Base-by-base conservation (phyloP, 2,329 filamentous ascomycete genomes). In the Penicillium sp. region DNA sequence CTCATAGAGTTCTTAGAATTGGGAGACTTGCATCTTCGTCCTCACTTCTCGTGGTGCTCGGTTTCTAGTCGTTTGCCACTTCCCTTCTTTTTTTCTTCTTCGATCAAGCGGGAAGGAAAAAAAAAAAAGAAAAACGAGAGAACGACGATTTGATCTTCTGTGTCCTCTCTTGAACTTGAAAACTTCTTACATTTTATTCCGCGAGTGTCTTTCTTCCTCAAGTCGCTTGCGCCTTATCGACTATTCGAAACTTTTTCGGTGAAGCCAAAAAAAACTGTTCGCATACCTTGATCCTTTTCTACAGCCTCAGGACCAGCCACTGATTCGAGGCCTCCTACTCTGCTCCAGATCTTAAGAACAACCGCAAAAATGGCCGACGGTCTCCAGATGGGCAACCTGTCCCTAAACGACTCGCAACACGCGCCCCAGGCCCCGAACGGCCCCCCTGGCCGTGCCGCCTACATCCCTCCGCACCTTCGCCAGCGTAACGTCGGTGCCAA, bases 391-490 rank as follows among this genome's bases (percentile, higher is more conserved):
- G 63, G 59, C 53, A 61, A 61, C 53, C 53, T 67, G 36, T 62
- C 64, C 51, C 70, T 84, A 56, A 77, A 79, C 64, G 80, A 83
- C 53, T 80, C 77, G 47, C 75, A 80, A 68, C 79, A 81, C 63
- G 79, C 77, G 41, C 65, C 67, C 36, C 69, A 71, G 60, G 65
- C 65, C 11, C 10, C 26, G 50, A 49, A 53, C 47, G 67, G 69
- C 56, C 65, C 65, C 54, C 63, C 65, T 45, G 76, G 77, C 56
- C 79, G 78, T 60, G 72, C 77, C 64, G 76, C 80, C 56, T 83
- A 83, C 67, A 82, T 83, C 55, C 80, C 80, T 58, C 80, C 80
- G 57, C 80, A 83, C 64, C 75, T 82, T 51, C 77, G 80, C 52
- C 60, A 64, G 38, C 65, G 64, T 45, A 55, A 56, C 38, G 54